A percentile compares a stretch with the other conserved stretches of the same genome.
These are phyloP conservation scores for Hevea brasiliensis DNA, from an alignment of 345 rosid genomes.

Conservation along the genomic window DNA sequence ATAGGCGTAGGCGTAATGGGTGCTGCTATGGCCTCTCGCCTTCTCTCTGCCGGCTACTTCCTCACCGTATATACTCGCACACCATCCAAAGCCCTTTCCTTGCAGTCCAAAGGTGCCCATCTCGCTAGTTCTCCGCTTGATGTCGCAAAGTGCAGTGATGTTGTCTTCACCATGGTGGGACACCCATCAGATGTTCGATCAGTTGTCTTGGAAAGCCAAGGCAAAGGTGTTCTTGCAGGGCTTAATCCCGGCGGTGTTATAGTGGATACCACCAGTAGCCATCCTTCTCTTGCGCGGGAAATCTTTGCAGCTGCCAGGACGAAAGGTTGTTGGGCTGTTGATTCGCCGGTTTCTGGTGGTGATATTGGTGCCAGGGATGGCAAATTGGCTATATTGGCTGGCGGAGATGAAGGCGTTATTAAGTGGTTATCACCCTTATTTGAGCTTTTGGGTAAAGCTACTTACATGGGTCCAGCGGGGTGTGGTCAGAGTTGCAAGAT, in stretches of 20 bases:
- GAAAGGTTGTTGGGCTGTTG: constrained; percentile 61
- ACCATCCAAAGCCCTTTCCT: constrained; percentile 52
- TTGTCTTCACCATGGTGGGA: constrained; percentile 82
- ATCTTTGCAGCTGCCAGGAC: constrained; percentile 46
- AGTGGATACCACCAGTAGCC: constrained; percentile 70
- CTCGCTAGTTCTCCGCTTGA: constrained; percentile 44
- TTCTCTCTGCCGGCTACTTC: constrained; percentile 65
- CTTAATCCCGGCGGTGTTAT: constrained; percentile 58
- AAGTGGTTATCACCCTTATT: constrained; percentile 63
- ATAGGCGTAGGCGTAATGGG: constrained; percentile 90
- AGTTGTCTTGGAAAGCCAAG: constrained; percentile 44
- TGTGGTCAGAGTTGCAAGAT: constrained; percentile 79
- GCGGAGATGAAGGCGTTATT: constrained; percentile 57
- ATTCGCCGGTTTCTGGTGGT: constrained; percentile 76
- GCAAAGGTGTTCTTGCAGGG: constrained; percentile 53
- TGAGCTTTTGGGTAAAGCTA: constrained; percentile 53
- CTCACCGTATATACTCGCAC: constrained; percentile 67
- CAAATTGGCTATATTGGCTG: constrained; percentile 60
- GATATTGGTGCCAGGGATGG: constrained; percentile 77
- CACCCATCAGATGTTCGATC: constrained; percentile 72
- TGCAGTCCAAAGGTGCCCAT: constrained; percentile 61
- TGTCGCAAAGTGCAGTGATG: constrained; percentile 50
- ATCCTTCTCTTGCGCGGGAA: constrained; percentile 61
- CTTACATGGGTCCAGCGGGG: constrained; percentile 71
- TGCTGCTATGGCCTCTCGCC: constrained; percentile 76